Evolutionary conservation across 2,329 filamentous ascomycete genomes (phyloP).

Genomic region (Tolypocladium amazonense): DNA sequence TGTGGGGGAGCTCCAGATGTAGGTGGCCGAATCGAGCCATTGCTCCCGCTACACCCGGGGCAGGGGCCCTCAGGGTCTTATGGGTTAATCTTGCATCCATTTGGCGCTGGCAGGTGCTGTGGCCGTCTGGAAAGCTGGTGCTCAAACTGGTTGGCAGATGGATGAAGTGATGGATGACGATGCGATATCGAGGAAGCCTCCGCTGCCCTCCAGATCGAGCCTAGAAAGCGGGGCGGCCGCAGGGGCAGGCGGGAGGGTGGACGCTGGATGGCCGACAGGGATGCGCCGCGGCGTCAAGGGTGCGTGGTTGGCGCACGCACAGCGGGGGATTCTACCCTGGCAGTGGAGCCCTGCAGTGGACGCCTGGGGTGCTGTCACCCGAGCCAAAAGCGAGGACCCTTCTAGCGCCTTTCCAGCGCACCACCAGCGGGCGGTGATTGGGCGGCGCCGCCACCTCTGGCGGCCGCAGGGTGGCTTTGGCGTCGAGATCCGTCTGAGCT

Average conservation of each 20-base stretch:
- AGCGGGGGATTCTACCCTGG: neutral
- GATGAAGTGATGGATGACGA: neutral
- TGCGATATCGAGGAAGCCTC: conserved; percentile 13
- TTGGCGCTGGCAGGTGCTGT: neutral
- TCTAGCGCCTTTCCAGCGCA: neutral
- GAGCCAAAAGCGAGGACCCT: neutral
- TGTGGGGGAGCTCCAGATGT: neutral
- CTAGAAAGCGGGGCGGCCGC: neutral
- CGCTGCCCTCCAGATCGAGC: conserved; percentile 14
- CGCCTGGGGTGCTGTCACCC: neutral
- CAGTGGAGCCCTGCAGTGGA: neutral
- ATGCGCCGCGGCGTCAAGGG: neutral
- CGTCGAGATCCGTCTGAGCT: neutral
- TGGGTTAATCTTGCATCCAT: neutral
- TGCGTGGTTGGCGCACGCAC: neutral
- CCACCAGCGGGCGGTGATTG: neutral
- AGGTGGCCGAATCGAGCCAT: neutral
- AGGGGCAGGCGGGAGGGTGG: neutral
- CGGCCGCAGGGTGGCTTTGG: neutral
- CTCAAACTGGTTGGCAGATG: neutral
- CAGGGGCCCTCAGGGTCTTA: neutral
- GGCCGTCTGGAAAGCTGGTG: neutral
- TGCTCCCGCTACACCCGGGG: neutral
- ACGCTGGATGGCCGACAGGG: neutral
- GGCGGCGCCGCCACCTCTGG: neutral